These are phyloP conservation scores for Ambispora gerdemannii DNA, from an alignment of 192 early-diverging fungal genomes.

Conservation along the genomic window DNA sequence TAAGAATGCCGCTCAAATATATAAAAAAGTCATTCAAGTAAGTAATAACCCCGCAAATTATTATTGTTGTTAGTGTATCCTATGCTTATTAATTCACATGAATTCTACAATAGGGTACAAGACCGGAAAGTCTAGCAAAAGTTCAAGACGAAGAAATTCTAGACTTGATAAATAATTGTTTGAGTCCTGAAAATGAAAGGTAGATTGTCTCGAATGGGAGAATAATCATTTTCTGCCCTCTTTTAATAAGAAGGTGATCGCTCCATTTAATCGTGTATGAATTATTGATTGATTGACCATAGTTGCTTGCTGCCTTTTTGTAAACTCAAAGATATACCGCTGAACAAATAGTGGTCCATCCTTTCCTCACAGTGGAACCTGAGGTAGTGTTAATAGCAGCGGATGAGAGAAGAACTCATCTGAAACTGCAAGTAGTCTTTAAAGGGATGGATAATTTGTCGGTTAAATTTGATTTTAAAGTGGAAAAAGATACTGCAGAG, in stretches of 20 bases:
- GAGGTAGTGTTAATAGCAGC: constrained; percentile 65
- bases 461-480: constrained; percentile 83
- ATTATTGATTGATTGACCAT: constrained; percentile 27
- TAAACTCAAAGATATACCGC: constrained; percentile 52
- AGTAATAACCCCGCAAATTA: no score
- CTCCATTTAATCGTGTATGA: constrained; percentile 1
- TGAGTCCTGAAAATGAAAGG: constrained; percentile 64
- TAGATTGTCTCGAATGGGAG: constrained; percentile 23
- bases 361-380: constrained; percentile 71
- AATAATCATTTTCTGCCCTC: not conserved
- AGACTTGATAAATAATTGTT: constrained; percentile 61
- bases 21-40: constrained; percentile 72
- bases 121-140: constrained; percentile 66
- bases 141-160: constrained; percentile 65
- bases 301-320: constrained; percentile 9
- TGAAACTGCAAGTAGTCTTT: constrained; percentile 72
- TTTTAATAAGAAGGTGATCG: not conserved
- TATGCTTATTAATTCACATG: no score
- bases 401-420: constrained; percentile 60
- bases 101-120: constrained; percentile 57
- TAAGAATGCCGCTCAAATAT: constrained; percentile 77
- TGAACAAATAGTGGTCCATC: constrained; percentile 68
- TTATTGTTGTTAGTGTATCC: no score
- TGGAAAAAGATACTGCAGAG: constrained; percentile 74
- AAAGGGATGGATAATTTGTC: constrained; percentile 76